Percentiles rank a stretch among this genome's conserved stretches.
These are phyloP conservation scores for Apiospora koreana DNA, from an alignment of 2,329 filamentous ascomycete genomes.

Conservation along the genomic window DNA sequence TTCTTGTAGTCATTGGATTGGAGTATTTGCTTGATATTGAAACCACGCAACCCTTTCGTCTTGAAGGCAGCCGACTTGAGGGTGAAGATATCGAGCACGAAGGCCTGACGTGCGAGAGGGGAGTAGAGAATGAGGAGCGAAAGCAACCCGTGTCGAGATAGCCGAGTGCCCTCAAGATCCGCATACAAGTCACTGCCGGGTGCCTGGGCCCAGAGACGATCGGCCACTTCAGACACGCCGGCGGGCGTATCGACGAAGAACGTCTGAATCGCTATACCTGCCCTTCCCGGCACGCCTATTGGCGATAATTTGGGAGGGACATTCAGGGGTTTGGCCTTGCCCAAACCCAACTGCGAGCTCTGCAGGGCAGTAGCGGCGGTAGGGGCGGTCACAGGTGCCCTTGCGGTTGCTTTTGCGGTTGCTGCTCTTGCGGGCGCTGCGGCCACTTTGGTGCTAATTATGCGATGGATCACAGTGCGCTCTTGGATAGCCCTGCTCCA, in stretches of 20 bases:
- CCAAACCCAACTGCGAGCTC: neutral
- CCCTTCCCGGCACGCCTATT: neutral
- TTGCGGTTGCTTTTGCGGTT: neutral
- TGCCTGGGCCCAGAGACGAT: neutral
- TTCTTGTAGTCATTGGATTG: neutral
- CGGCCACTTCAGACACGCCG: neutral
- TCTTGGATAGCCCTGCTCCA: neutral
- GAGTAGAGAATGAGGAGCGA: neutral
- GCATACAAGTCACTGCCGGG: neutral
- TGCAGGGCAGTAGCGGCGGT: neutral
- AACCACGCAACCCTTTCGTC: neutral
- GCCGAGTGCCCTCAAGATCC: neutral
- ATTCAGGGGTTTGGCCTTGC: neutral
- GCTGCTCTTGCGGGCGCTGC: neutral
- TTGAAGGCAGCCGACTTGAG: neutral
- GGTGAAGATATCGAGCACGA: slow-evolving; percentile 1
- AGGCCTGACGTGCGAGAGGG: neutral
- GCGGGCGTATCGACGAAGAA: neutral
- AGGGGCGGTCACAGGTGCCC: neutral
- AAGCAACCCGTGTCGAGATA: neutral
- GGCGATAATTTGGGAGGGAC: neutral
- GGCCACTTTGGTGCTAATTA: neutral
- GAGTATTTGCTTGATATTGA: neutral
- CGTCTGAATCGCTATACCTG: neutral
- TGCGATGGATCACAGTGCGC: no score